Evolutionary conservation across 2,329 filamentous ascomycete genomes (phyloP).

Genomic region (Aspergillus alliaceus): DNA sequence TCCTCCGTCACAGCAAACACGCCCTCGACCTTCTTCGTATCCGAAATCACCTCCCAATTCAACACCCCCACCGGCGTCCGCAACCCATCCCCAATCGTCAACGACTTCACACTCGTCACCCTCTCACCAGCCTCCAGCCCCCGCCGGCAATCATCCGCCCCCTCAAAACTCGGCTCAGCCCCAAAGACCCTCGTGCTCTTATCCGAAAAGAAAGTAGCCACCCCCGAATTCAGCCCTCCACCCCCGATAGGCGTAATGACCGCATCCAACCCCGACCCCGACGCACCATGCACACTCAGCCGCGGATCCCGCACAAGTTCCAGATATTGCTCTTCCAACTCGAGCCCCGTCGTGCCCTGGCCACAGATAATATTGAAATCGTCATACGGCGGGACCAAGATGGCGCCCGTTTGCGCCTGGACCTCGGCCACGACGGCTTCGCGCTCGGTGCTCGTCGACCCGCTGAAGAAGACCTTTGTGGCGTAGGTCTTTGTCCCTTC

Average conservation of each 20-base stretch:
- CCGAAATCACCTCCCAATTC: constrained; percentile 76
- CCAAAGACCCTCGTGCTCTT: constrained; percentile 79
- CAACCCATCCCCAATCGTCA: constrained; percentile 87
- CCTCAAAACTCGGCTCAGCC: constrained; percentile 78
- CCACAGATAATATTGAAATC: constrained; percentile 89
- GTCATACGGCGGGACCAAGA: constrained; percentile 86
- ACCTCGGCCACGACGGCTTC: constrained; percentile 74
- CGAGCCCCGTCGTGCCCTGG: constrained; percentile 85
- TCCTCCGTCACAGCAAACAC: constrained; percentile 77
- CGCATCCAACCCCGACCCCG: constrained; percentile 54
- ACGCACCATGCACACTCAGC: constrained; percentile 24
- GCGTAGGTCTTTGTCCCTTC: constrained; percentile 77
- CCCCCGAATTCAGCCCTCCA: constrained; percentile 82
- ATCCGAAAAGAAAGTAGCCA: constrained; percentile 69
- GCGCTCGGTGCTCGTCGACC: constrained; percentile 75
- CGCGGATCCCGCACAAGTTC: constrained; percentile 48
- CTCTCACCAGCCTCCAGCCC: constrained; percentile 66
- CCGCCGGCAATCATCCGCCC: constrained; percentile 77
- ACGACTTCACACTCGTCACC: constrained; percentile 66
- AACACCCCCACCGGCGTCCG: constrained; percentile 75
- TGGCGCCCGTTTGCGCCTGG: constrained; percentile 69
- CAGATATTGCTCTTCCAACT: constrained; percentile 73
- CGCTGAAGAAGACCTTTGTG: constrained; percentile 76
- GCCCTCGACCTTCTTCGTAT: constrained; percentile 66
- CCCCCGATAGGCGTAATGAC: constrained; percentile 84